Evolutionary conservation across 2,329 filamentous ascomycete species (phyloP).

Genomic region (Talaromyces sp.): DNA sequence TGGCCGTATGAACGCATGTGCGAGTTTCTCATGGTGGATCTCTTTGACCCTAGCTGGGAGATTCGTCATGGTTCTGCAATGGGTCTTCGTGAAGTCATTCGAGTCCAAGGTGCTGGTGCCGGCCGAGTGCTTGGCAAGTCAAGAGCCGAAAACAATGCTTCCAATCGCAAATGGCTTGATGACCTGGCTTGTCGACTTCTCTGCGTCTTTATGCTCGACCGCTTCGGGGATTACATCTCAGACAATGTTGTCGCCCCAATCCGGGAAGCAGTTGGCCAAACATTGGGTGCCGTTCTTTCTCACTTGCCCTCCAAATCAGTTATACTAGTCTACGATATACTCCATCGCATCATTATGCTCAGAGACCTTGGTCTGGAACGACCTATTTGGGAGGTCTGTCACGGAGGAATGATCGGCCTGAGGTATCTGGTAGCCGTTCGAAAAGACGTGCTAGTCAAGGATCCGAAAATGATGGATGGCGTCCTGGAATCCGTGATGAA

Average conservation of each 20-base stretch:
- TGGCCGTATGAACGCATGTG: slow-evolving; percentile 95
- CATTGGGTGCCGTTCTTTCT: slow-evolving; percentile 79
- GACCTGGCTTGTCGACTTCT: slow-evolving; percentile 92
- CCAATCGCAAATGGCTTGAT: slow-evolving; percentile 84
- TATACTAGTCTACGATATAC: slow-evolving; percentile 73
- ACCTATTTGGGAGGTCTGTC: slow-evolving; percentile 88
- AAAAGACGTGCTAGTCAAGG: slow-evolving; percentile 81
- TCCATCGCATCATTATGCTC: slow-evolving; percentile 90
- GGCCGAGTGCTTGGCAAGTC: slow-evolving; percentile 69
- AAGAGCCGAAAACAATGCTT: slow-evolving; percentile 66
- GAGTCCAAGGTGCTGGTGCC: slow-evolving; percentile 85
- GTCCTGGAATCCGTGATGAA: slow-evolving; percentile 92
- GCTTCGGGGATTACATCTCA: slow-evolving; percentile 95
- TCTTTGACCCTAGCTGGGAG: slow-evolving; percentile 94
- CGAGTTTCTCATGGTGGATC: slow-evolving; percentile 86
- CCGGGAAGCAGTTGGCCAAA: slow-evolving; percentile 90
- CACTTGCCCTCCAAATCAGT: slow-evolving; percentile 77
- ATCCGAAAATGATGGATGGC: slow-evolving; percentile 83
- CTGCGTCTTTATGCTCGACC: slow-evolving; percentile 94
- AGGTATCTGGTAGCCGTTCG: slow-evolving; percentile 92
- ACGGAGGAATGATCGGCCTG: slow-evolving; percentile 95
- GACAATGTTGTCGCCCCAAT: slow-evolving; percentile 97
- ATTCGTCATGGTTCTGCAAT: slow-evolving; percentile 93
- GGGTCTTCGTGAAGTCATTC: slow-evolving; percentile 83
- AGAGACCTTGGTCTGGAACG: slow-evolving; percentile 68